Conservation (phyloP, 2,329 filamentous ascomycete genomes). For the Cercospora brassicicola region DNA sequence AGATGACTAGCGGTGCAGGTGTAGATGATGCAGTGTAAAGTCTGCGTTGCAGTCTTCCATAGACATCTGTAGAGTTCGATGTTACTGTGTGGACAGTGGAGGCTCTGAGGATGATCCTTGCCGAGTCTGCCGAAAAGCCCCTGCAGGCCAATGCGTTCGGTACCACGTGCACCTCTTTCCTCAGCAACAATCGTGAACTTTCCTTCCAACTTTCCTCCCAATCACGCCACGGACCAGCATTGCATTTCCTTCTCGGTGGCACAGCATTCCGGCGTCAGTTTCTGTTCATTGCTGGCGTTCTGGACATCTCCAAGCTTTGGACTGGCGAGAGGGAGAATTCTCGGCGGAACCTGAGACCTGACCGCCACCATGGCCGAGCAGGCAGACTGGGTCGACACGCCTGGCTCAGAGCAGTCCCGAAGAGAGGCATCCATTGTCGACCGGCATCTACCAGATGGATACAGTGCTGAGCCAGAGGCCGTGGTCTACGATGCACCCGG, state of each 20-base stretch:
- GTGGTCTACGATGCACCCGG: constrained; percentile 25
- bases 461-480: constrained; percentile 36
- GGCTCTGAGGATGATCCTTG: background rate
- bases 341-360: background rate
- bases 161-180: constrained; percentile 2
- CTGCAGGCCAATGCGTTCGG: constrained; percentile 5
- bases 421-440: constrained; percentile 39
- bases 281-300: background rate
- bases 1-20: background rate
- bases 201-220: constrained; percentile 2
- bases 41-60: background rate
- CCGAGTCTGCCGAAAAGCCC: constrained; percentile 1
- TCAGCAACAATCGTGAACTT: background rate
- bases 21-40: background rate
- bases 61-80: background rate
- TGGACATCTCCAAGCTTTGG: background rate
- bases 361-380: constrained; percentile 20
- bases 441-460: constrained; percentile 39
- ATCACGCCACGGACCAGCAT: background rate
- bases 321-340: background rate
- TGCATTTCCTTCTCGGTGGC: background rate
- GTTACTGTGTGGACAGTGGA: background rate
- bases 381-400: constrained; percentile 23
- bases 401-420: constrained; percentile 24
- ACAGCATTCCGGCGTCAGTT: background rate